Base-by-base conservation (phyloP, 176 grass and related monocot species). In the Otatea glauca region DNA sequence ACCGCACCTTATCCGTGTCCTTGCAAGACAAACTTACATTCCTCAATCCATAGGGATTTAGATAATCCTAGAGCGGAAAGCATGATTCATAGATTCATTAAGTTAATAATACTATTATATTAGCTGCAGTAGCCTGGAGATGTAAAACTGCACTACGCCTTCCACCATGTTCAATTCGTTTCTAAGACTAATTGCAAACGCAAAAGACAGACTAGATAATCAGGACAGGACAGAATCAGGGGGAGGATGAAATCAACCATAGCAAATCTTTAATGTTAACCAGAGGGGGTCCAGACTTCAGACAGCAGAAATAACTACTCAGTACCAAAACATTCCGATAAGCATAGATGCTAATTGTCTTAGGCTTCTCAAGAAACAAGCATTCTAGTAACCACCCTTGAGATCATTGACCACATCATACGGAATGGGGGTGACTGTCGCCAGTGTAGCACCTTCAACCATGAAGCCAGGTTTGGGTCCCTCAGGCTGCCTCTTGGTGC, bases 331-430 rank as follows among this genome's bases (percentile, higher is more conserved):
- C 48, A 84, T 56, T 76, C 66, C 24, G 75, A 87, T 27, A 82
- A 85, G 60, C 38, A 81, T 80, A 65, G 38, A 81, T 74, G 39
- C 85, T 61, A 83, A 21, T 24, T 74, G 51, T 53, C 63, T 47
- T 53, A 2, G 56, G 70, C 53, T 45, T 71, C 59, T 72, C 20
- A 82, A 45, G 49, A 70, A 81, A 72, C 70, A 78, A 74, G 27
- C 49, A 81, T 58, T 89, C 86, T 90, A 98, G 77, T 98, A 98
- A 62, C 96, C 96, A 38, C 96, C 96, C 89, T 95, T 98, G 87
- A 98, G 96, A 82, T 95, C 96, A 34, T 95, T 98, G 75, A 98
- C 93, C 48, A 98, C 96, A 68, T 98, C 96, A 7, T 98, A 98
- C 1, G 96, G 96, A 72, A 98, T 98, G 20, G 94, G 92, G 44